Evolutionary conservation across 352 stramenopile genomes (phyloP).

Genomic region (Phytophthora lateralis): DNA sequence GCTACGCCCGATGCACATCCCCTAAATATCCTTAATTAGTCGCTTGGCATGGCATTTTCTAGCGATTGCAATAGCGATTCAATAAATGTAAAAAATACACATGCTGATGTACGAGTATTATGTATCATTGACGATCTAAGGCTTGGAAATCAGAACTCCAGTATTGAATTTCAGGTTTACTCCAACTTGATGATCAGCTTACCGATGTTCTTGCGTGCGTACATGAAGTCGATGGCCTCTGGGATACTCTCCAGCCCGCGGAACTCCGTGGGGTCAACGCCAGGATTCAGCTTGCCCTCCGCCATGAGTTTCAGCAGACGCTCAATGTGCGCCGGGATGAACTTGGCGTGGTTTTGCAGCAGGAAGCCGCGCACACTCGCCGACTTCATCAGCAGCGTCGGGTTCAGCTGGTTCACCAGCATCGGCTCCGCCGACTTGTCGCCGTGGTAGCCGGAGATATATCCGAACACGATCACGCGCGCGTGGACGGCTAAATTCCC

Average conservation of each 20-base stretch:
- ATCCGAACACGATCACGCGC: slow-evolving; percentile 34
- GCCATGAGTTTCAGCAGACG: slow-evolving; percentile 22
- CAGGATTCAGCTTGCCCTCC: slow-evolving; percentile 23
- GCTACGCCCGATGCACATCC: too few species aligned
- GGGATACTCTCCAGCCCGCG: slow-evolving; percentile 29
- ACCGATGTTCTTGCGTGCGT: slow-evolving; percentile 33
- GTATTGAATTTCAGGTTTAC: not conserved
- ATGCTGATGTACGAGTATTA: too few species aligned
- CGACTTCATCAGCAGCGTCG: slow-evolving; percentile 28
- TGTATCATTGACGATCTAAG: too few species aligned
- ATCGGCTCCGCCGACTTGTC: slow-evolving; percentile 32
- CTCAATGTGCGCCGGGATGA: slow-evolving; percentile 30
- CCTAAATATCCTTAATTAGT: too few species aligned
- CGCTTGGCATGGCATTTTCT: too few species aligned
- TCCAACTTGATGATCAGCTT: slow-evolving; percentile 34
- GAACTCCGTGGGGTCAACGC: slow-evolving; percentile 29
- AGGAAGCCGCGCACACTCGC: slow-evolving; percentile 31
- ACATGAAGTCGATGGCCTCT: slow-evolving; percentile 35
- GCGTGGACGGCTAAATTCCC: slow-evolving; percentile 25
- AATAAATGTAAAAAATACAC: too few species aligned
- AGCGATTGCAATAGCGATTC: too few species aligned
- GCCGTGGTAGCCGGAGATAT: slow-evolving; percentile 33
- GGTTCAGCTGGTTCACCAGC: slow-evolving; percentile 30
- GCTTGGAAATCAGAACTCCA: not conserved
- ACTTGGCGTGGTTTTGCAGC: slow-evolving; percentile 24